Evolutionary conservation across 1,139 yeast species (phyloP).

Genomic region (Kluyveromyces marxianus): DNA sequence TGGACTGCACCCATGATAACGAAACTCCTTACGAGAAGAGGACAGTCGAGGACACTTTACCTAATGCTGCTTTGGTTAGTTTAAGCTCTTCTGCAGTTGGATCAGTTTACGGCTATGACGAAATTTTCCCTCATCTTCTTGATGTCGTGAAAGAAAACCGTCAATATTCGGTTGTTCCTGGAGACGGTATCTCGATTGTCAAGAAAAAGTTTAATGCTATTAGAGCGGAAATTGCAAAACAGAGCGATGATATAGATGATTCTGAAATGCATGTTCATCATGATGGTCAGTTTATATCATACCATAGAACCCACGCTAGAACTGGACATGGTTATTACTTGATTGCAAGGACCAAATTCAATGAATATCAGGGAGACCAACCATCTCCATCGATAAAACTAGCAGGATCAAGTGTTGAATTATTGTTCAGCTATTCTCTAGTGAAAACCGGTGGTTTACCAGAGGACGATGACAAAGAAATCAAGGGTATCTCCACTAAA

Average conservation of each 20-base stretch:
- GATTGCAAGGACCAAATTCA: constrained; percentile 78
- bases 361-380: constrained; percentile 40
- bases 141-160: constrained; percentile 78
- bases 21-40: constrained; percentile 84
- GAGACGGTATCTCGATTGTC: constrained; percentile 65
- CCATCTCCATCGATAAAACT: constrained; percentile 52
- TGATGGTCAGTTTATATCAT: constrained; percentile 85
- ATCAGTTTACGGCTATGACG: constrained; percentile 91
- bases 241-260: constrained; percentile 61
- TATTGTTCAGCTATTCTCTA: constrained; percentile 54
- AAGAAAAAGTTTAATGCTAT: constrained; percentile 55
- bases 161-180: constrained; percentile 46
- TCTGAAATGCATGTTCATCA: constrained; percentile 94
- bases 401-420: constrained; percentile 57
- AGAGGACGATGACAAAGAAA: constrained; percentile 32
- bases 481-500: constrained; percentile 60
- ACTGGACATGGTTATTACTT: constrained; percentile 87
- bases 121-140: constrained; percentile 72
- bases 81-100: constrained; percentile 93
- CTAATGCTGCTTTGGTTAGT: constrained; percentile 90
- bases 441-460: constrained; percentile 45
- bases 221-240: constrained; percentile 53
- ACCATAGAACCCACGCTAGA: constrained; percentile 76
- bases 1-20: constrained; percentile 98
- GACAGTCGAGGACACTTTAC: constrained; percentile 88